Conservation (phyloP, 2,329 filamentous ascomycete genomes). For the Claviceps sorghi region DNA sequence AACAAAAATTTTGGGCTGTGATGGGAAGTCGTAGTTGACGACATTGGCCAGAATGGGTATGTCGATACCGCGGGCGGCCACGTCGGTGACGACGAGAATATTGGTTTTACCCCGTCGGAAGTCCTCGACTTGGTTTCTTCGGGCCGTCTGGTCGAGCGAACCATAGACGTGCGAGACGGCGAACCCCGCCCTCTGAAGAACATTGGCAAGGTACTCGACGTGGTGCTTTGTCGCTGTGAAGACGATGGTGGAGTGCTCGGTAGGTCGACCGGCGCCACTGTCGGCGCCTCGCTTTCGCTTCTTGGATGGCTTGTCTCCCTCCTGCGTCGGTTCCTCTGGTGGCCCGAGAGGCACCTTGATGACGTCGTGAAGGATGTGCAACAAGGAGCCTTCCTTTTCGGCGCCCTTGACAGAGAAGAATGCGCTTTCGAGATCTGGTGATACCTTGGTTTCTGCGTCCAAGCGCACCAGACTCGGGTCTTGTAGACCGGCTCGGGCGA, state of each 20-base stretch:
- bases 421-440: conserved; percentile 84
- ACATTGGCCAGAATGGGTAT: conserved; percentile 93
- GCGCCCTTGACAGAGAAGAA: conserved; percentile 88
- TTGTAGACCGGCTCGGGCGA: conserved; percentile 82
- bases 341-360: conserved; percentile 72
- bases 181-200: conserved; percentile 73
- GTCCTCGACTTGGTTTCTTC: conserved; percentile 80
- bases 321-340: conserved; percentile 37
- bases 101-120: conserved; percentile 76
- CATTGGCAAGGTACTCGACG: conserved; percentile 74
- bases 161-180: conserved; percentile 91
- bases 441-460: conserved; percentile 90
- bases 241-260: conserved; percentile 82
- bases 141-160: conserved; percentile 82
- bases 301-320: conserved; percentile 37
- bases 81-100: conserved; percentile 89
- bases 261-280: conserved; percentile 50
- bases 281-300: conserved; percentile 55
- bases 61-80: conserved; percentile 93
- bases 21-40: conserved; percentile 96
- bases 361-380: conserved; percentile 79
- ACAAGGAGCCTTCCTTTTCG: conserved; percentile 83
- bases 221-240: conserved; percentile 95
- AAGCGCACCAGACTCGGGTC: conserved; percentile 82
- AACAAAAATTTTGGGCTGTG: conserved; percentile 91